These are phyloP conservation scores for Mortierella claussenii DNA, from an alignment of 192 early-diverging fungal species.

Conservation along the genomic window DNA sequence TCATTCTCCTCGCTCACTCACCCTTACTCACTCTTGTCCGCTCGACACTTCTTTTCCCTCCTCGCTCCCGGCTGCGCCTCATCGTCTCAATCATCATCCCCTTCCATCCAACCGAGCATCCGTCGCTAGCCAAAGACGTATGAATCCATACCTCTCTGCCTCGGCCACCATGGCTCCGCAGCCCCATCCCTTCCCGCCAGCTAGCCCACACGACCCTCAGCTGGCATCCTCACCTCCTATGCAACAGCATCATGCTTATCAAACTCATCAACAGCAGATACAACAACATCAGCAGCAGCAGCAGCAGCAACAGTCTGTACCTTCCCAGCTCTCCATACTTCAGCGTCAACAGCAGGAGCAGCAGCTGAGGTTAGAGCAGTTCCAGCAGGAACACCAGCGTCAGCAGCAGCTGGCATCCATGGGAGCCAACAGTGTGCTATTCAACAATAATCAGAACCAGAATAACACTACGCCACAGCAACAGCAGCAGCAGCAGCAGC, in stretches of 20 bases:
- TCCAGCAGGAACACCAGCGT: conserved; percentile 17
- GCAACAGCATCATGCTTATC: conserved; percentile 13
- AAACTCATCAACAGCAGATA: conserved; percentile 7
- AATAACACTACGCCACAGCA: conserved; percentile 10
- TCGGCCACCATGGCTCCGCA: conserved; percentile 31
- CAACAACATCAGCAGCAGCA: conserved; percentile 12
- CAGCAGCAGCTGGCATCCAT: conserved; percentile 11
- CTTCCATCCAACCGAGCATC: not conserved
- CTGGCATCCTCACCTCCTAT: conserved; percentile 16
- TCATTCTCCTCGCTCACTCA: not conserved
- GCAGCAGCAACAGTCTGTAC: conserved; percentile 9
- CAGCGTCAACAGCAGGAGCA: conserved; percentile 13
- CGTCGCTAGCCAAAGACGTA: not conserved
- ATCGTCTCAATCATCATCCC: not conserved
- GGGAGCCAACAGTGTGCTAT: conserved; percentile 5
- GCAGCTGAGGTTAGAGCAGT: too few species aligned
- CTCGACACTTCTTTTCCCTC: not conserved
- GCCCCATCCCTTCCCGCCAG: not conserved
- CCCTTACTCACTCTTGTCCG: not conserved
- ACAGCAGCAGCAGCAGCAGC: conserved; percentile 14
- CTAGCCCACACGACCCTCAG: conserved; percentile 2
- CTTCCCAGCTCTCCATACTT: too few species aligned
- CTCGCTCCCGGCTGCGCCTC: not conserved
- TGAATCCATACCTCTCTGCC: conserved; percentile 36
- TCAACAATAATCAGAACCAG: conserved; percentile 19